Evolutionary conservation across 306 rosid genomes (phyloP).

Genomic region (Vicia faba): DNA sequence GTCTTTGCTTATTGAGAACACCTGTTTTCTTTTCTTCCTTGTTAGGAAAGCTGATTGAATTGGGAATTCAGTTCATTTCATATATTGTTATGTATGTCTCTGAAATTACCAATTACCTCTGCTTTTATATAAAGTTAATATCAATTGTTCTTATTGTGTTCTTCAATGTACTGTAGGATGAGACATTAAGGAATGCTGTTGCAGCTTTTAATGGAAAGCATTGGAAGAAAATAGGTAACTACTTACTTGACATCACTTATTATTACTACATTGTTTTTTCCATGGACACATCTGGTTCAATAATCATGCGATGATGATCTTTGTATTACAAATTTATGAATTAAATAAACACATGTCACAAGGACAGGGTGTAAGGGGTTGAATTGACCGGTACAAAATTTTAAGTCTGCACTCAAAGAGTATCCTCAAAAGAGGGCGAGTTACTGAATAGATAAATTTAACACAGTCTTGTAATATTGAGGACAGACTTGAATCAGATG

Average conservation of each 20-base stretch:
- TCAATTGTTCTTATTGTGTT: slow-evolving; percentile 27
- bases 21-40: background rate
- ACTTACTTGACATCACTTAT: slow-evolving; percentile 28
- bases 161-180: slow-evolving; percentile 66
- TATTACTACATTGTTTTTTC: slow-evolving; percentile 23
- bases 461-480: background rate
- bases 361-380: background rate
- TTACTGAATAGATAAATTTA: too few relatives aligned
- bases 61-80: slow-evolving; percentile 27
- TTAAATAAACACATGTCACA: background rate
- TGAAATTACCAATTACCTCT: background rate
- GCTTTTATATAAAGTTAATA: background rate
- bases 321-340: slow-evolving; percentile 11
- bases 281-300: slow-evolving; percentile 20
- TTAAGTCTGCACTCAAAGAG: too few relatives aligned
- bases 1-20: slow-evolving; percentile 37
- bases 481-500: background rate
- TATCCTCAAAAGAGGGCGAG: too few relatives aligned
- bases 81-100: slow-evolving; percentile 20
- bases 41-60: slow-evolving; percentile 37
- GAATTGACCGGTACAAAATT: too few relatives aligned
- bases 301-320: slow-evolving; percentile 12
- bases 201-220: slow-evolving; percentile 82
- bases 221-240: slow-evolving; percentile 96
- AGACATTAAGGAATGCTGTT: slow-evolving; percentile 92